phyloP scores from a whole-genome alignment of 73 alveolate species.

The Tetrahymena borealis region DNA sequence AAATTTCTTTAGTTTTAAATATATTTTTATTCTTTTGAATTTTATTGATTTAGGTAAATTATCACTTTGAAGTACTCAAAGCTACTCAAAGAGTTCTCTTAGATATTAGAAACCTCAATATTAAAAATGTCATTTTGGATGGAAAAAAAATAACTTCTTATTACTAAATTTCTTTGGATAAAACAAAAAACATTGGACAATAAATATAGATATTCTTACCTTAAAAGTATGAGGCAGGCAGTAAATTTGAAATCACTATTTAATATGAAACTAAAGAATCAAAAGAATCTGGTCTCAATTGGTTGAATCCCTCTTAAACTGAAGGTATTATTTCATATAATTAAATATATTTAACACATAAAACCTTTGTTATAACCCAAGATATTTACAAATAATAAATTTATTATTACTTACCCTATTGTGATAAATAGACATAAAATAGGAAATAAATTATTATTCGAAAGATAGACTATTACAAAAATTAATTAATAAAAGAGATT shows the following conservation, averaged over 20 bases:
- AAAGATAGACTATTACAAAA: too few species aligned
- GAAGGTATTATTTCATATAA: not conserved
- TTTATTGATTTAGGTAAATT: not conserved
- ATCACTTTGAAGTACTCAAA: not conserved
- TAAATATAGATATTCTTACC: not conserved
- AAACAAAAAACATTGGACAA: not conserved
- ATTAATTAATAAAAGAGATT: not conserved
- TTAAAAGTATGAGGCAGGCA: not conserved
- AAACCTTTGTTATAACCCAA: too few species aligned
- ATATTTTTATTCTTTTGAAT: too few species aligned
- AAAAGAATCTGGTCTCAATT: not conserved
- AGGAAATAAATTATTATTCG: too few species aligned
- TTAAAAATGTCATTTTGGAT: not conserved
- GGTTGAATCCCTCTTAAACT: not conserved
- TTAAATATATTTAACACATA: not conserved
- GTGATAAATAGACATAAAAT: too few species aligned
- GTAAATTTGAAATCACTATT: not conserved
- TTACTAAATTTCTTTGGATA: not conserved
- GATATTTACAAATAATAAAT: too few species aligned
- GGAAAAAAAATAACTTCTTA: not conserved
- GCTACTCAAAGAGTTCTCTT: not conserved
- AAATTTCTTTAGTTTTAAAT: too few species aligned
- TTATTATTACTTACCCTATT: too few species aligned
- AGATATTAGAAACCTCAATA: not conserved
- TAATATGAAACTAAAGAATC: not conserved